These are phyloP conservation scores for Dryadomyces sulphureus DNA, from an alignment of 2,329 filamentous ascomycete genomes.

Conservation along the genomic window DNA sequence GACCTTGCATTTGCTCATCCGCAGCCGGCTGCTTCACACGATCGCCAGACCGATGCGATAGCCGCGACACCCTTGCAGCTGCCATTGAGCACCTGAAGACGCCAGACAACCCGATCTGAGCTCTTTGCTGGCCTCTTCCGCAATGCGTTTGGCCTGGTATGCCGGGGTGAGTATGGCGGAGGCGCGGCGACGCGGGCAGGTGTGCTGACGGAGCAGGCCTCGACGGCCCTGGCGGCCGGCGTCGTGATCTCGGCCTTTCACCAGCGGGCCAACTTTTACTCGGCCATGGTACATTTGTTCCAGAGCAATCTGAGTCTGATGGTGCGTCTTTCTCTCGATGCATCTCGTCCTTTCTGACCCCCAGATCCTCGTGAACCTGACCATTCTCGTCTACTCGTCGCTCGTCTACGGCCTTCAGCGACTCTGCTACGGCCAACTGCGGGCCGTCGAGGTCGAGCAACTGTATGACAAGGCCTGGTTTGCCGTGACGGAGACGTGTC, in stretches of 20 bases:
- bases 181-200: not conserved
- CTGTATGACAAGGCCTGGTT: conserved; percentile 98
- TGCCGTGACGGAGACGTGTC: conserved; percentile 86
- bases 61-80: not conserved
- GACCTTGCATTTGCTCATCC: not conserved
- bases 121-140: conserved; percentile 13
- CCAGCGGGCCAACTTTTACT: conserved; percentile 95
- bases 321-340: no score
- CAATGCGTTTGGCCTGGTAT: conserved; percentile 46
- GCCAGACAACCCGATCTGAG: no score
- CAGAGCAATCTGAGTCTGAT: conserved; percentile 93
- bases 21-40: no score
- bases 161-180: conserved; percentile 35
- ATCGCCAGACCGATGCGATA: not conserved
- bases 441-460: conserved; percentile 90
- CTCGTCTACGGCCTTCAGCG: conserved; percentile 80
- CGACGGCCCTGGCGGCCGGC: conserved; percentile 66
- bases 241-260: conserved; percentile 85
- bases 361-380: conserved; percentile 81
- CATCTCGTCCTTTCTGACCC: not conserved
- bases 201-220: conserved; percentile 38
- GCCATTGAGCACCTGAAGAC: not conserved
- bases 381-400: conserved; percentile 64
- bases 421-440: conserved; percentile 77
- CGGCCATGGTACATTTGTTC: conserved; percentile 88